Base-by-base conservation (phyloP, 768 basidiomycete genomes). In the Leccinum obscurum region DNA sequence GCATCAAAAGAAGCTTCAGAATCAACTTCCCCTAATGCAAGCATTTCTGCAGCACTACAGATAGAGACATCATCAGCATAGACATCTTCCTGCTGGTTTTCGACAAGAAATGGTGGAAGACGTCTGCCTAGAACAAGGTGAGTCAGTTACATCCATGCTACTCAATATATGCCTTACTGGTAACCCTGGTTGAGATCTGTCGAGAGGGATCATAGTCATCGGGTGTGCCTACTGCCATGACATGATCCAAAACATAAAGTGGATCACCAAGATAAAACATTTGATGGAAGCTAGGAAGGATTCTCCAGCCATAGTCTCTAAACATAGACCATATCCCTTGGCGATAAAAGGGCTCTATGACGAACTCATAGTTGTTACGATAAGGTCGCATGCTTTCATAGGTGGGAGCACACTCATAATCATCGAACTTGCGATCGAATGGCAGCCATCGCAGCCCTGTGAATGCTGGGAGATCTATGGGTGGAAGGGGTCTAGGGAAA, bases 231-330 rank as follows among this genome's bases (percentile, higher is more conserved):
- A 60, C 24, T 24, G 22, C 2, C 1, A 60, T 34, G 2, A 65
- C 22, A n/a, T 58, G 56, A 8, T 63, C 50, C 51, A 52, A 6
- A 4, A 52, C 24, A 28, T n/a, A 7, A 32, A 52, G 0, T 1
- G 5, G 62, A 7, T 34, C n/a, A 1, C 20, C 30, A 10, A 63
- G 22, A 24, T 63, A 63, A 20, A 64, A 65, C 56, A 63, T 63
- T 15, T 63, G 59, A 8, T 9, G 17, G 24, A 61, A 63, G 22
- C 37, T 56, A 17, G 24, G 11, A 0, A 8, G 15, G 3, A 61
- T 26, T 3, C 54, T 14, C 20, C 46, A 63, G 0, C 62, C 58
- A 60, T 64, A 59, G 14, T 66, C 58, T 6, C 44, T 8, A 35
- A 61, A 66, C 0, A 44, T 53, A 1, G 39, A 41, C 63, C 63